Percentiles rank a stretch among this genome's conserved stretches.
Evolutionary conservation across 352 stramenopile species (phyloP).

Genomic region (Phytophthora parvispora): DNA sequence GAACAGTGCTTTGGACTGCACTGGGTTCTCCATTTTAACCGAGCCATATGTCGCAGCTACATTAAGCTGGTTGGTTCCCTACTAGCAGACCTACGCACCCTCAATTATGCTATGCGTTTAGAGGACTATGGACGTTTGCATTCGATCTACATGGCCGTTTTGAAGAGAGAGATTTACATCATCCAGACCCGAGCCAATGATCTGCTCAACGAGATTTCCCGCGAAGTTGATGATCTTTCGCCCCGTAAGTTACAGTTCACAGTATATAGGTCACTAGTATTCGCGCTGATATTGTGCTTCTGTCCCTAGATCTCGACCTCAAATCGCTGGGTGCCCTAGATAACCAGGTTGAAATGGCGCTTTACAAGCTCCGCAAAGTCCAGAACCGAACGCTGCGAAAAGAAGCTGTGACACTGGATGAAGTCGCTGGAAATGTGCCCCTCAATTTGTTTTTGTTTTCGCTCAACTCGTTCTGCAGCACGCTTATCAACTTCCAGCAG

Average conservation of each 20-base stretch:
- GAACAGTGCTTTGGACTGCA: constrained; percentile 77
- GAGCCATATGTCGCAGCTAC: constrained; percentile 72
- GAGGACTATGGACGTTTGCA: constrained; percentile 74
- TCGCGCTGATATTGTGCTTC: constrained; percentile 2
- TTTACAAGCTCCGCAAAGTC: constrained; percentile 63
- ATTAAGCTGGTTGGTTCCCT: constrained; percentile 66
- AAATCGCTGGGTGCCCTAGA: constrained; percentile 53
- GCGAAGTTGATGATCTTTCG: constrained; percentile 56
- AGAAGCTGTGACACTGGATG: constrained; percentile 55
- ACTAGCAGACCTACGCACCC: constrained; percentile 63
- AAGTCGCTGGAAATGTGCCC: constrained; percentile 76
- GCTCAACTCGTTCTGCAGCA: constrained; percentile 80
- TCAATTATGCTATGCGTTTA: constrained; percentile 75
- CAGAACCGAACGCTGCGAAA: constrained; percentile 64
- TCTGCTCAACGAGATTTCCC: constrained; percentile 69
- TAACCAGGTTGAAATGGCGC: constrained; percentile 66
- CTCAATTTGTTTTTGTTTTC: constrained; percentile 85
- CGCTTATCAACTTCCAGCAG: constrained; percentile 70
- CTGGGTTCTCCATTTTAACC: constrained; percentile 65
- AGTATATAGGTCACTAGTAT: not conserved
- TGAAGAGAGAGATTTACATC: constrained; percentile 80
- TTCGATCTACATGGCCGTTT: constrained; percentile 64
- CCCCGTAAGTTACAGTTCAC: constrained; percentile 37
- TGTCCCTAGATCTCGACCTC: constrained; percentile 52
- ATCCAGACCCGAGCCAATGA: constrained; percentile 73